Percentiles rank a stretch among this genome's conserved stretches.
Evolutionary conservation across 1,284 basidiomycete species (phyloP).

Genomic region (Phylloporus gajari): DNA sequence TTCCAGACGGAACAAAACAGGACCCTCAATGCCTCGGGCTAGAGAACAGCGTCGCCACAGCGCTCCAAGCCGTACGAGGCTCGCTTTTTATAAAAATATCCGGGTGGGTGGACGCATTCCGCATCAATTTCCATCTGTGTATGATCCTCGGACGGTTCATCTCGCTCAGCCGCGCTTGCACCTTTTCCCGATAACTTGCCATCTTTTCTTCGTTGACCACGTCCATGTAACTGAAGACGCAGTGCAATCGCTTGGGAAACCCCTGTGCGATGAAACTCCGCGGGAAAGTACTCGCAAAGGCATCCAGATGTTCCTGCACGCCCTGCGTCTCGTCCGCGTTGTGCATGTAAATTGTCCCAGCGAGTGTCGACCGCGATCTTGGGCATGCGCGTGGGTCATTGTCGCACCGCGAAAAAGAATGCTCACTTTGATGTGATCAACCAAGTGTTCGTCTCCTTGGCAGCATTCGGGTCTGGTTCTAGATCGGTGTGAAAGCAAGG

Average conservation of each 20-base stretch:
- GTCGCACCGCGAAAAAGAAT: too few relatives aligned
- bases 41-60: background rate
- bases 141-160: too few relatives aligned
- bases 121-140: background rate
- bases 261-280: background rate
- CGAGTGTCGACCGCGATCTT: too few relatives aligned
- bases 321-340: too few relatives aligned
- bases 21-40: too few relatives aligned
- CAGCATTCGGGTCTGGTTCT: background rate
- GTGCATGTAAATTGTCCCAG: too few relatives aligned
- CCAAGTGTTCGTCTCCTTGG: constrained; percentile 15
- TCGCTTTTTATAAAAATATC: background rate
- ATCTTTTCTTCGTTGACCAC: too few relatives aligned
- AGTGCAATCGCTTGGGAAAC: constrained; percentile 13
- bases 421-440: constrained; percentile 20
- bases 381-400: too few relatives aligned
- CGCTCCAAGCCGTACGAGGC: background rate
- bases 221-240: constrained; percentile 20
- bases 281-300: constrained; percentile 20
- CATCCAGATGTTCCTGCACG: constrained; percentile 16
- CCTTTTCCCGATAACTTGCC: too few relatives aligned
- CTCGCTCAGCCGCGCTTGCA: too few relatives aligned
- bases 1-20: too few relatives aligned
- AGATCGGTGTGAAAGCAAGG: constrained; percentile 24
- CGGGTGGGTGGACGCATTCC: background rate